phyloP scores from a whole-genome alignment of 169 alveolate genomes.

The Plasmodium vivax region DNA sequence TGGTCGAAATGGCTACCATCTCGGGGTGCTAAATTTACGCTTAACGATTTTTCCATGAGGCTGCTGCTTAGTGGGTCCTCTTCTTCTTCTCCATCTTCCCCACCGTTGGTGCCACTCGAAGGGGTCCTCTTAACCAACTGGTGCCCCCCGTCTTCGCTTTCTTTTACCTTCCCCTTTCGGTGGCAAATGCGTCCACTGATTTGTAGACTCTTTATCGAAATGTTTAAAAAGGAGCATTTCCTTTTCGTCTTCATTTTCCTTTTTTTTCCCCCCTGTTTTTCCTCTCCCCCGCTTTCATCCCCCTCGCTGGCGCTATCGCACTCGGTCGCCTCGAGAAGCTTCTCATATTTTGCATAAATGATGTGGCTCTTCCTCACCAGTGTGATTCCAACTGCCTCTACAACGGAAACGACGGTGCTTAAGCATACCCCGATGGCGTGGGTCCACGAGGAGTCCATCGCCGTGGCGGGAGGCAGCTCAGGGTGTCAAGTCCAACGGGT shows the following conservation, averaged over 20 bases:
- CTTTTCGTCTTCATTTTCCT: neutral
- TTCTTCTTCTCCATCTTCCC: neutral
- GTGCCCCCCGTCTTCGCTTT: neutral
- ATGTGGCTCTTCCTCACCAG: constrained; percentile 25
- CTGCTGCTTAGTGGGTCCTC: neutral
- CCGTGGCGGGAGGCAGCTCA: neutral
- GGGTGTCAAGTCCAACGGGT: neutral
- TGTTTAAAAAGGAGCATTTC: constrained; percentile 24
- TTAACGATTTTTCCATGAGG: constrained; percentile 3
- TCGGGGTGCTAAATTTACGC: neutral
- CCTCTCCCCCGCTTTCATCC: neutral
- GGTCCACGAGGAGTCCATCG: constrained; percentile 3
- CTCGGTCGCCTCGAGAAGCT: neutral
- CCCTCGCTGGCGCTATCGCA: neutral
- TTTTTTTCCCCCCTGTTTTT: neutral
- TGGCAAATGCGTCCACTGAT: neutral
- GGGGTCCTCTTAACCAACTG: neutral
- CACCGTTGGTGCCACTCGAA: neutral
- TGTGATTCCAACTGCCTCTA: constrained; percentile 34
- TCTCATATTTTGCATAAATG: constrained; percentile 24
- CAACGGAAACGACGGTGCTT: neutral
- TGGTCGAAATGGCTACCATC: neutral
- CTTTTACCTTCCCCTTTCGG: constrained; percentile 1
- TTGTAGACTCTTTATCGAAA: constrained; percentile 29
- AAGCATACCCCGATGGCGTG: constrained; percentile 13